These are phyloP conservation scores for Diaporthe amygdali DNA, from an alignment of 2,329 filamentous ascomycete genomes.

Conservation along the genomic window DNA sequence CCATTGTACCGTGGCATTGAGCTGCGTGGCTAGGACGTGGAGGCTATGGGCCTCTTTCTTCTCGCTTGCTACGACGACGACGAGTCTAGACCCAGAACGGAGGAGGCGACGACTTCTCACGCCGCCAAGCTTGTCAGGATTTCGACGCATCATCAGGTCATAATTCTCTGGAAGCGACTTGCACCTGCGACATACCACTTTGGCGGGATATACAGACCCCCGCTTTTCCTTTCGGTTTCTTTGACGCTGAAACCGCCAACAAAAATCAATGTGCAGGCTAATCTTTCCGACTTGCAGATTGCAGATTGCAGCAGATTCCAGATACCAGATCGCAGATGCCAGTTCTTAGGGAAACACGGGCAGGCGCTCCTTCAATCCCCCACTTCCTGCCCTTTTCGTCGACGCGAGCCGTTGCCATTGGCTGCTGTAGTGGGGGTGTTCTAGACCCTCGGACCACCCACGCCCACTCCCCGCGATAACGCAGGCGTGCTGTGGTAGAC, in stretches of 20 bases:
- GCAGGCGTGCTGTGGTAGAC: too few species aligned
- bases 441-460: constrained; percentile 5
- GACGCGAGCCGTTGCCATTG: background rate
- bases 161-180: constrained; percentile 7
- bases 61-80: background rate
- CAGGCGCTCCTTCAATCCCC: background rate
- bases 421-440: background rate
- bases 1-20: too few species aligned
- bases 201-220: background rate
- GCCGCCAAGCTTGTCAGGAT: background rate
- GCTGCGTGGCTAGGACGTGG: too few species aligned
- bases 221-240: constrained; percentile 3
- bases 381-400: constrained; percentile 9
- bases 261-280: background rate
- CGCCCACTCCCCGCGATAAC: background rate
- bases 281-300: constrained; percentile 9
- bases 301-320: background rate
- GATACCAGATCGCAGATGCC: background rate
- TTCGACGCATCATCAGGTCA: background rate
- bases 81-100: background rate
- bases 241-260: constrained; percentile 6
- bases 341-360: background rate
- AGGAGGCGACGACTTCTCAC: background rate
- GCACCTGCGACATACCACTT: background rate
- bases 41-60: too few species aligned